Conservation (phyloP, 2,329 filamentous ascomycete species). For the Penicillium hesseltinei region DNA sequence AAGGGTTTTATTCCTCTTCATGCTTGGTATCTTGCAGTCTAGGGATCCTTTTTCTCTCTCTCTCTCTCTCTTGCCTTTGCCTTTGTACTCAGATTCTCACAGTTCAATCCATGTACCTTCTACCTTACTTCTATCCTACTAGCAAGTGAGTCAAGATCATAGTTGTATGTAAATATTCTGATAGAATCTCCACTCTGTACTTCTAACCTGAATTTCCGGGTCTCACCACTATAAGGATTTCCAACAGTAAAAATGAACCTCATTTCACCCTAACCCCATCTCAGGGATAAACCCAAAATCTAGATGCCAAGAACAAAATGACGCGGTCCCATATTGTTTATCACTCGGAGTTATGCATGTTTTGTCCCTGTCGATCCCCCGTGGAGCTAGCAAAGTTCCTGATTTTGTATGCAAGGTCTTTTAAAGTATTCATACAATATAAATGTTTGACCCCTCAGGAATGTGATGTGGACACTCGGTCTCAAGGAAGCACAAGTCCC, state of each 20-base stretch:
- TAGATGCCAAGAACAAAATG: conserved; percentile 1
- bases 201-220: background rate
- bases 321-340: conserved; percentile 13
- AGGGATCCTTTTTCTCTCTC: conserved; percentile 13
- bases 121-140: background rate
- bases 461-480: background rate
- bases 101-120: conserved; percentile 28
- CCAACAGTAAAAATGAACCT: background rate
- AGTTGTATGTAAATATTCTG: background rate
- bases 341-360: conserved; percentile 6
- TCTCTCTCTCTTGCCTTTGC: conserved; percentile 1
- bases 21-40: conserved; percentile 19
- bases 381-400: background rate
- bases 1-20: conserved; percentile 12
- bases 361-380: conserved; percentile 24
- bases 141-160: background rate
- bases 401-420: background rate
- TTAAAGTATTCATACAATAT: background rate
- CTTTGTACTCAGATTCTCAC: conserved; percentile 21
- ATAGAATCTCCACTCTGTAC: background rate
- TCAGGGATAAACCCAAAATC: background rate
- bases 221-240: background rate
- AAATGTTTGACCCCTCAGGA: background rate
- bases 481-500: background rate
- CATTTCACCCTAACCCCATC: no score